Conservation (phyloP, 148 eudicot genomes). For the Rhododendron henanense region DNA sequence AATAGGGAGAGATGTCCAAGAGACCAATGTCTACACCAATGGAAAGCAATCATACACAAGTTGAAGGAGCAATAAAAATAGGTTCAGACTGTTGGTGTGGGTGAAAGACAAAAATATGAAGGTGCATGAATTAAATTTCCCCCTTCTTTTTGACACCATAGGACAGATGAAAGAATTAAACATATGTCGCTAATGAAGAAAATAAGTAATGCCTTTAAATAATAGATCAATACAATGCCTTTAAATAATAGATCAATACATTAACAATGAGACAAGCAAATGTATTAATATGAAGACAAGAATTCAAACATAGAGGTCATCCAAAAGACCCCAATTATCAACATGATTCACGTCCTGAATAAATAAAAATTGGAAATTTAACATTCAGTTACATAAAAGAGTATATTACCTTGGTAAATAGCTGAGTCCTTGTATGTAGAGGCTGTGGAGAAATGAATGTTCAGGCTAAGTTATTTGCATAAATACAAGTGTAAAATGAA, state of each 20-base stretch:
- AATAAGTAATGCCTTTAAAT: neutral
- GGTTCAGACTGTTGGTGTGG: neutral
- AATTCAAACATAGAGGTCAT: neutral
- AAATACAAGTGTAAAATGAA: constrained; percentile 5
- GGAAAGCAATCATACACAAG: neutral
- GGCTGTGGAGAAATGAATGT: constrained; percentile 55
- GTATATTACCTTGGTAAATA: constrained; percentile 73
- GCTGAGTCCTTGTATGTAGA: constrained; percentile 72
- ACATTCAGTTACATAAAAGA: neutral
- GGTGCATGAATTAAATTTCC: neutral
- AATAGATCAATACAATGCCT: neutral
- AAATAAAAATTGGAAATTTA: neutral
- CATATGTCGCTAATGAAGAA: neutral
- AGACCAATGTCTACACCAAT: constrained; percentile 2
- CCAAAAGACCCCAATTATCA: neutral
- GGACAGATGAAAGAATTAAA: neutral
- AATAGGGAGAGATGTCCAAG: neutral
- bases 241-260: neutral
- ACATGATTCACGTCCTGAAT: neutral
- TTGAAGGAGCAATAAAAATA: neutral
- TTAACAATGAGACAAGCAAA: neutral
- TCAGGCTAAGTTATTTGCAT: neutral
- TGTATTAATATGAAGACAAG: neutral
- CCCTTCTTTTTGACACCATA: neutral
- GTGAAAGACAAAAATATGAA: neutral